Evolutionary conservation across 768 basidiomycete genomes (phyloP).

Genomic region (Termitomyces sp.): DNA sequence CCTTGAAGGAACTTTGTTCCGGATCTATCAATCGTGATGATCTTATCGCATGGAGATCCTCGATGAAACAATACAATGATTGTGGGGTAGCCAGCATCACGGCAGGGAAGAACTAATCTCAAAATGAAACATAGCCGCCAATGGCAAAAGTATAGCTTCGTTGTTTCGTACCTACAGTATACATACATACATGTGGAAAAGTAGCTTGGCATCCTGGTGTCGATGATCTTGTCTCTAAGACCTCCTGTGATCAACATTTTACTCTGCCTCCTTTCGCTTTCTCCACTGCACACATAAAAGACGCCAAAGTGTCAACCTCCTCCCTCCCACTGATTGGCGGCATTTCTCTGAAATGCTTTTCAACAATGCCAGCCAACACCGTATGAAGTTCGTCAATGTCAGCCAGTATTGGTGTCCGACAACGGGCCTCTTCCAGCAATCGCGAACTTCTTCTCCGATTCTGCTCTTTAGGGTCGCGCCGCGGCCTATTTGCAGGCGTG

Average conservation of each 20-base stretch:
- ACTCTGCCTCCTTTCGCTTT: constrained; percentile 39
- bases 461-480: constrained; percentile 61
- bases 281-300: constrained; percentile 75
- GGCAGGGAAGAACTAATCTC: background rate
- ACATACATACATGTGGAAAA: background rate
- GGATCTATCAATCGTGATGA: background rate
- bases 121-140: background rate
- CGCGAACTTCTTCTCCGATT: constrained; percentile 67
- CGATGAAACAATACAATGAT: constrained; percentile 1
- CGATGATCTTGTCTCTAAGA: background rate
- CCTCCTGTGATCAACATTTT: constrained; percentile 10
- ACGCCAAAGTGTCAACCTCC: constrained; percentile 78
- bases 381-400: constrained; percentile 66
- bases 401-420: constrained; percentile 60
- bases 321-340: constrained; percentile 46
- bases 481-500: constrained; percentile 68
- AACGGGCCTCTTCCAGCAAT: constrained; percentile 50
- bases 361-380: constrained; percentile 63
- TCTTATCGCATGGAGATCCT: constrained; percentile 2
- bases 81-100: background rate
- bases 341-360: constrained; percentile 67
- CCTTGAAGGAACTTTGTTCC: background rate
- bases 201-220: background rate
- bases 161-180: background rate
- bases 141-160: background rate